Base-by-base conservation (phyloP, 352 stramenopile species). In the Globisporangium mamillatum region DNA sequence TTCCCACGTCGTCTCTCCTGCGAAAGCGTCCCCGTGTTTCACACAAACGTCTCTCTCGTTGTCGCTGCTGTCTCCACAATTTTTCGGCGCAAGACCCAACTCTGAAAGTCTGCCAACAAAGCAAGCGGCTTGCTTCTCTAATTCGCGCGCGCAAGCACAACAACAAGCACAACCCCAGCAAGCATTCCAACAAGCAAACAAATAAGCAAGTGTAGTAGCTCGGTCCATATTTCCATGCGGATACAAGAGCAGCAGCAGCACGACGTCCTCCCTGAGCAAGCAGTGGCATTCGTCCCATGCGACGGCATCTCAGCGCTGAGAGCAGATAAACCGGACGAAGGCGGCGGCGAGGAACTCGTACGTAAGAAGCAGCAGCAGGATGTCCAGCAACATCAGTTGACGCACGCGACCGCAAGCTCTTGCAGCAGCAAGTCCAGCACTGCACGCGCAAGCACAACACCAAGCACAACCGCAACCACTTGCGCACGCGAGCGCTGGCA, bases 401-500 rank as follows among this genome's bases (percentile, higher is more conserved):
- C 12, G 1, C 36, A 16, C 8, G 10, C 36, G 36, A 12, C 36
- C 8, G 10, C 36, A 41, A 41, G 36, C 9, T 41, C 8, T 41
- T 41, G 34, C 4, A 36, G 20, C 24, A n/a, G 12, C 18, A 7
- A 56, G 5, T 22, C 20, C 24, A 59, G 1, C 25, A 36, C 16
- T 41, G 10, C 29, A 32, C 29, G 4, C 36, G 36, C 36, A 41
- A 59, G 18, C 25, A 58, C 25, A 38, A 36, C 27, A 44, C 16
- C 25, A 22, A 60, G 18, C 27, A 60, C 54, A 38, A 41, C 14
- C 7, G 14, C 24, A 36, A 34, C 9, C 50, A 41, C 32, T 16
- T 44, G 18, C 18, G 53, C 50, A 12, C 25, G 36, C 24, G 64
- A 59, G 22, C 68, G 66, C 36, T 86, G 78, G 78, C 59, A 57